Evolutionary conservation across 2,329 filamentous ascomycete genomes (phyloP), one percentile per base, ranked within the genome.

Genomic region (Fusarium buharicum): DNA sequence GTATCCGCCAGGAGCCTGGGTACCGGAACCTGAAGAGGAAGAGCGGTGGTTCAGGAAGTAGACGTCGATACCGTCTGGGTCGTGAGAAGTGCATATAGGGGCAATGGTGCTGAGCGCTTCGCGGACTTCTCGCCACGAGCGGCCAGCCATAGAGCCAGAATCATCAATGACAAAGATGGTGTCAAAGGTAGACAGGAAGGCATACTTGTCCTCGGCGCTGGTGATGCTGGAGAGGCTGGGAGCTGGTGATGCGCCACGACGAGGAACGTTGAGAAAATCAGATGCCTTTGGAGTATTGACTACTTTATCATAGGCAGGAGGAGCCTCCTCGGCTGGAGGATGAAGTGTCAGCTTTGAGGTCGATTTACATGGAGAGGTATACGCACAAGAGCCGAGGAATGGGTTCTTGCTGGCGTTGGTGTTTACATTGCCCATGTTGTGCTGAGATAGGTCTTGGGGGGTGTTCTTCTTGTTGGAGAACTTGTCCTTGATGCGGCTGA

Each of bases 101-200:
- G 92, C 85, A 70, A 98, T 93, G 43, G 86, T 82, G 28, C 83
- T 78, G 3, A 98, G 84, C 1, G 90, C 91, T 9, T 83, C 79
- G 22, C 83, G 78, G 1, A 91, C 91, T 74, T 97, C 91, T 12
- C 78, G 75, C 94, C 94, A 98, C 18, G 83, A 84, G n/a, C 79
- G 72, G 14, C 90, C 91, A 1, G 81, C 79, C 94, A 98, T 98
- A 68, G 90, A 93, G 6, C 87, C 86, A n/a, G 89, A 93, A 79
- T 98, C 94, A 73, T 98, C 94, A 72, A 98, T 92, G 2, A 98
- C 78, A 74, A 98, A 93, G 52, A 94, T 78, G 28, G 93, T 97
- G 77, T 98, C 92, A 73, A 97, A 97, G 14, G 82, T 82, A 37
- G 78, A 74, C 6, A 98, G 86, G 73, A 96, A 96, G 3, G 87